Conservation (phyloP, 305 asterid genomes). For the Withania somnifera region DNA sequence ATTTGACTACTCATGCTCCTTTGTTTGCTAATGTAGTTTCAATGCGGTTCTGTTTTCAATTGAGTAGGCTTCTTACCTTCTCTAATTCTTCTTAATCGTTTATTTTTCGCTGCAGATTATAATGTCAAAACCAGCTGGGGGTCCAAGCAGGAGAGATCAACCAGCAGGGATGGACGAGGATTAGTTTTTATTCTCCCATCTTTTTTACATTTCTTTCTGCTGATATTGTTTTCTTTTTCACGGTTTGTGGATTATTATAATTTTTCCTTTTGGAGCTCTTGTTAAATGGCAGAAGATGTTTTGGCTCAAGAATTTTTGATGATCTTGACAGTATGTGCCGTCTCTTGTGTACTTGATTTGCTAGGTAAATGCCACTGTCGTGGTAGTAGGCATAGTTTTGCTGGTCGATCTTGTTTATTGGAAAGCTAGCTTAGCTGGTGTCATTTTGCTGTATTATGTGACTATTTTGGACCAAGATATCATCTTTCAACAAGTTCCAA, state of each 20-base stretch:
- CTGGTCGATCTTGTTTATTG: not conserved
- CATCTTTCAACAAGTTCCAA: not conserved
- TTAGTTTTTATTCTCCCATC: conserved; percentile 9
- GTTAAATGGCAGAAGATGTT: not conserved
- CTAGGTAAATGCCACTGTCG: not conserved
- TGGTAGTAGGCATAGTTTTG: not conserved
- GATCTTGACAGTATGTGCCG: not conserved
- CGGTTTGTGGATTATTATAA: not conserved
- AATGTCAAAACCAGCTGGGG: conserved; percentile 98
- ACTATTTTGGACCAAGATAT: not conserved
- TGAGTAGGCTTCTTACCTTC: not conserved
- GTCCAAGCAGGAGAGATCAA: conserved; percentile 42
- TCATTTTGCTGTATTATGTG: not conserved
- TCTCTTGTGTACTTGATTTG: not conserved
- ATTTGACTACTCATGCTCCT: not conserved
- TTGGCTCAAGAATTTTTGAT: not conserved
- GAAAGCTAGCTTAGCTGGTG: not conserved
- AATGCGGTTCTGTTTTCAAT: not conserved
- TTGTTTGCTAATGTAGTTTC: not conserved
- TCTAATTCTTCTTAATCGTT: not conserved
- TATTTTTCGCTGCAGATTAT: conserved; percentile 47
- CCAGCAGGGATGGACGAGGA: conserved; percentile 41
- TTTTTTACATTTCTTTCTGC: not conserved
- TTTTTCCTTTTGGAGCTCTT: not conserved
- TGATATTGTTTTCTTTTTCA: not conserved